These are phyloP conservation scores for Fusarium sp. DNA, from an alignment of 2,329 filamentous ascomycete genomes.

Conservation along the genomic window DNA sequence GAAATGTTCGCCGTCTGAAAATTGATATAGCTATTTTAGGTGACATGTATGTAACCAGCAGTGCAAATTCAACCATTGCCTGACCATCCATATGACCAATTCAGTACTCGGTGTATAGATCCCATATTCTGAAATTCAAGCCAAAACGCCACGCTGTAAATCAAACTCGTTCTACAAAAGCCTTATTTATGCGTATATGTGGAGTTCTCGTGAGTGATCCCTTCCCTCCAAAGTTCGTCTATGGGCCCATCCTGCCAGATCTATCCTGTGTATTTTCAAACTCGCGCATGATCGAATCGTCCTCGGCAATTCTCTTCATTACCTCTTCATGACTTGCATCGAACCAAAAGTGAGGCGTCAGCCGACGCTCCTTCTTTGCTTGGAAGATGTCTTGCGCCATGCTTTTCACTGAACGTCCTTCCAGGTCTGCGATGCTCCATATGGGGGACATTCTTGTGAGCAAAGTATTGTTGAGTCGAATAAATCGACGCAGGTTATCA, in stretches of 20 bases:
- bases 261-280: slow-evolving; percentile 57
- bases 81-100: neutral
- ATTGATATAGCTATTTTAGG: neutral
- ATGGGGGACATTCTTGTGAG: slow-evolving; percentile 75
- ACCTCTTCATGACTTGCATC: slow-evolving; percentile 66
- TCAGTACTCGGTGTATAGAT: neutral
- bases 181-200: neutral
- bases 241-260: slow-evolving; percentile 34
- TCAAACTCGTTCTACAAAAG: neutral
- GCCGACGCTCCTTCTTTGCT: slow-evolving; percentile 66
- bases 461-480: slow-evolving; percentile 82
- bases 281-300: slow-evolving; percentile 69
- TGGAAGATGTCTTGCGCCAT: slow-evolving; percentile 82
- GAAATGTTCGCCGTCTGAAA: neutral
- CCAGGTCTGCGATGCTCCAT: slow-evolving; percentile 78
- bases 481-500: slow-evolving; percentile 76
- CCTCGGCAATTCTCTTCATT: slow-evolving; percentile 64
- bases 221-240: neutral
- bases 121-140: neutral
- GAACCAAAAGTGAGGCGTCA: slow-evolving; percentile 65
- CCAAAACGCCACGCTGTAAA: neutral
- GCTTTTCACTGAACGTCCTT: slow-evolving; percentile 77
- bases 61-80: neutral
- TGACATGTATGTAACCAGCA: neutral
- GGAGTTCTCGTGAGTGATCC: neutral